Conservation (phyloP, 1,284 basidiomycete species). For the Moniliophthora roreri region DNA sequence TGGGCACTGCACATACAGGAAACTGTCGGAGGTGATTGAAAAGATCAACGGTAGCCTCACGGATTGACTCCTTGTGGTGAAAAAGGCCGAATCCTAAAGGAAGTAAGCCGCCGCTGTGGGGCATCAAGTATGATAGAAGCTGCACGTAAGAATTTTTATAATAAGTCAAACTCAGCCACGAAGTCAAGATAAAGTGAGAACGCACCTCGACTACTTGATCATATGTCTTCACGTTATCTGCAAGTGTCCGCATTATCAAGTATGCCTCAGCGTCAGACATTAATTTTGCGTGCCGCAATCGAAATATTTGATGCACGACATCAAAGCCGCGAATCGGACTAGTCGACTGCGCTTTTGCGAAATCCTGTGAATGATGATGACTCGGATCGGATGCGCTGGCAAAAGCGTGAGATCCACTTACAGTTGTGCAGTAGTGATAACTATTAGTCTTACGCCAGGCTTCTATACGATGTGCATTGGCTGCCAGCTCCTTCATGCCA, state of each 20-base stretch:
- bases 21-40: constrained; percentile 77
- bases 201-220: constrained; percentile 87
- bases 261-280: constrained; percentile 64
- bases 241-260: constrained; percentile 62
- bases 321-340: constrained; percentile 67
- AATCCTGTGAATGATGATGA: constrained; percentile 46
- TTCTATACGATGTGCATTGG: constrained; percentile 76
- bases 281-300: constrained; percentile 62
- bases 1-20: constrained; percentile 46
- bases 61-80: constrained; percentile 76
- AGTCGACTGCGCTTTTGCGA: constrained; percentile 41
- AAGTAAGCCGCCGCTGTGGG: constrained; percentile 81
- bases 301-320: constrained; percentile 68
- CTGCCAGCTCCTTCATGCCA: constrained; percentile 59
- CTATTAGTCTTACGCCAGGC: constrained; percentile 74
- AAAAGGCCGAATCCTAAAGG: constrained; percentile 89
- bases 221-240: constrained; percentile 56
- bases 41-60: constrained; percentile 80
- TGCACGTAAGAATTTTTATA: too few species aligned
- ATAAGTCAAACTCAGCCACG: neutral
- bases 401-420: constrained; percentile 31
- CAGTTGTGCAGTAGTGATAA: constrained; percentile 62
- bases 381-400: neutral
- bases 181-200: constrained; percentile 8
- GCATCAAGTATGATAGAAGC: constrained; percentile 78